Percentiles rank a stretch among this genome's conserved stretches.
Evolutionary conservation across 139 green algal species (phyloP).

Genomic region (Chlorella sp.): DNA sequence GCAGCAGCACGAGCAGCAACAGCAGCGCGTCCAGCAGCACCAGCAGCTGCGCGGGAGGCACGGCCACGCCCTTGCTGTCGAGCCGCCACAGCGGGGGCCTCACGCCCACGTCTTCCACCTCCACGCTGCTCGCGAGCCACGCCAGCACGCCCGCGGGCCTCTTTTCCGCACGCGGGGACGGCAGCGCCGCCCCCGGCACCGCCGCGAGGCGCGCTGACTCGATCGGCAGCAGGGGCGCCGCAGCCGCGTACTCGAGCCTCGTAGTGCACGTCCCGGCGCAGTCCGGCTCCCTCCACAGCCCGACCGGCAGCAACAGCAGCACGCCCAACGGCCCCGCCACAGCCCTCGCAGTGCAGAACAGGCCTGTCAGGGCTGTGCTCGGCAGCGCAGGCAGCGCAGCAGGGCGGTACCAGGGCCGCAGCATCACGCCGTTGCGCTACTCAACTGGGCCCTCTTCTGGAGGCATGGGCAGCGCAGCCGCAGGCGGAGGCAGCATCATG

Average conservation of each 20-base stretch:
- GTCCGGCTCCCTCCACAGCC: background rate
- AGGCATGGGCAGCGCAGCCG: background rate
- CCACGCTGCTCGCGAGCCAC: background rate
- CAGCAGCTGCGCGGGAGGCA: no score
- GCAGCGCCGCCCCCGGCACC: no score
- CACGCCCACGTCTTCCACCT: background rate
- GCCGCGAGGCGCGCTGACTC: no score
- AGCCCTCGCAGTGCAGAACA: background rate
- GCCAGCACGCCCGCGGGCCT: no score
- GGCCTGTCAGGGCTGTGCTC: no score
- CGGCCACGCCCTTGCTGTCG: no score
- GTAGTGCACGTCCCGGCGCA: background rate
- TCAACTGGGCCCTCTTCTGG: background rate
- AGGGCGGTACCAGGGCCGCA: background rate
- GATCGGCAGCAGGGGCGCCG: no score
- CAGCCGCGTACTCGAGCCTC: conserved; percentile 18
- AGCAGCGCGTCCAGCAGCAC: no score
- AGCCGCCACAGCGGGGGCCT: background rate
- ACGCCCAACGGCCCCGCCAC: background rate
- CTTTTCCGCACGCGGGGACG: no score
- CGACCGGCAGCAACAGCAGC: background rate
- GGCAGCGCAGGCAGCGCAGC: background rate
- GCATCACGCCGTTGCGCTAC: conserved; percentile 7
- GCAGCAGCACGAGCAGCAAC: no score
- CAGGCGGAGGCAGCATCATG: background rate